These are phyloP conservation scores for Amphirosellinia nigrospora DNA, from an alignment of 495 filamentous ascomycete genomes.

Conservation along the genomic window DNA sequence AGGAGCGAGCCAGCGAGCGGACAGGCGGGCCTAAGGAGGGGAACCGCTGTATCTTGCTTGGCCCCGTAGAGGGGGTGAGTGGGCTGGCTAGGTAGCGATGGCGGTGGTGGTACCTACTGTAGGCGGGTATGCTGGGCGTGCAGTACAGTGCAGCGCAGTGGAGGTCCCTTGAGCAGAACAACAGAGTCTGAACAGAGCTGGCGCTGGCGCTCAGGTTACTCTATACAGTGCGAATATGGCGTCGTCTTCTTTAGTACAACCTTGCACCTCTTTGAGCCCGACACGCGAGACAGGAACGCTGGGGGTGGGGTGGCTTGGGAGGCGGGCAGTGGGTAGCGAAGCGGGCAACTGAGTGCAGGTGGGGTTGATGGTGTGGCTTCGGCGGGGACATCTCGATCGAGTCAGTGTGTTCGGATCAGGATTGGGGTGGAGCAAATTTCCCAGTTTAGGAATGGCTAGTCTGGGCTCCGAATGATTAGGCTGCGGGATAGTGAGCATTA, in stretches of 20 bases:
- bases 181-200: slow-evolving; percentile 1
- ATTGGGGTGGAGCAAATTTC: slow-evolving; percentile 21
- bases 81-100: slow-evolving; percentile 25
- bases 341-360: slow-evolving; percentile 18
- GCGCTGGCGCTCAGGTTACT: background rate
- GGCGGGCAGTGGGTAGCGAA: background rate
- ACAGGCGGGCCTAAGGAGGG: slow-evolving; percentile 42
- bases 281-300: slow-evolving; percentile 9
- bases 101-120: slow-evolving; percentile 6
- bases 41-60: slow-evolving; percentile 37
- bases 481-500: background rate
- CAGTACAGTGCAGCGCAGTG: background rate
- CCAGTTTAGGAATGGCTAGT: slow-evolving; percentile 24
- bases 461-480: background rate
- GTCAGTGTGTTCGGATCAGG: slow-evolving; percentile 23
- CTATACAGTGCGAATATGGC: background rate
- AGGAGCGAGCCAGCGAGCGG: slow-evolving; percentile 43
- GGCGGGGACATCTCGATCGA: slow-evolving; percentile 23
- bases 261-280: background rate
- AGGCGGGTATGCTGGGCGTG: background rate
- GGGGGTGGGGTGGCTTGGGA: slow-evolving; percentile 7
- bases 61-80: slow-evolving; percentile 22
- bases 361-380: slow-evolving; percentile 26
- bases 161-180: background rate
- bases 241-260: background rate